A percentile compares a stretch with the other conserved stretches of the same genome.
Conservation (phyloP, 2,329 filamentous ascomycete genomes). For the Aspergillus ochraceoroseus region DNA sequence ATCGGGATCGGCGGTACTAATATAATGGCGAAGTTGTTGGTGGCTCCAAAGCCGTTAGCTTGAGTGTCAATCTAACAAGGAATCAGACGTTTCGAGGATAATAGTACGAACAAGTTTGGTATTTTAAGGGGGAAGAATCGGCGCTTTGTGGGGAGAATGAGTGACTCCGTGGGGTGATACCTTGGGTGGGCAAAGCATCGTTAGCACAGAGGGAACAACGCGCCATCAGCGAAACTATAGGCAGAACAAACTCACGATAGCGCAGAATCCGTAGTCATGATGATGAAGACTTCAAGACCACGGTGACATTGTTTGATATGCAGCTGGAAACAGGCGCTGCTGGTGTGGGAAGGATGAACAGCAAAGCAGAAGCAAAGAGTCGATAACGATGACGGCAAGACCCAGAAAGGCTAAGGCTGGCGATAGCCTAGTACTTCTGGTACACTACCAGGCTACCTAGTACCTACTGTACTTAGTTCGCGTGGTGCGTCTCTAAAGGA, state of each 20-base stretch:
- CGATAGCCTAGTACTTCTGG: slow-evolving; percentile 6
- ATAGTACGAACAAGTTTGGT: slow-evolving; percentile 56
- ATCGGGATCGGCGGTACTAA: slow-evolving; percentile 72
- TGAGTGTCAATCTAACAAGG: slow-evolving; percentile 1
- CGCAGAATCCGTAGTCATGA: slow-evolving; percentile 42
- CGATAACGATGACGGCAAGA: slow-evolving; percentile 13
- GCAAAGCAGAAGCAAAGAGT: slow-evolving; percentile 7
- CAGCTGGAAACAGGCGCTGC: slow-evolving; percentile 10
- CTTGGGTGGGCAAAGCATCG: slow-evolving; percentile 39
- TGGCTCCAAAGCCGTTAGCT: slow-evolving; percentile 33
- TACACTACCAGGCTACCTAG: too few species aligned
- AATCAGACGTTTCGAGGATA: background rate
- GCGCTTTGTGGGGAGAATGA: slow-evolving; percentile 57
- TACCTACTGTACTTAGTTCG: too few species aligned
- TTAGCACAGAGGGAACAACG: slow-evolving; percentile 17
- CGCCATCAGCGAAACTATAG: slow-evolving; percentile 2
- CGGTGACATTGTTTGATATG: slow-evolving; percentile 32
- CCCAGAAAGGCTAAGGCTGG: slow-evolving; percentile 1
- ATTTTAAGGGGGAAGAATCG: slow-evolving; percentile 66
- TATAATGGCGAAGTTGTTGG: slow-evolving; percentile 69
- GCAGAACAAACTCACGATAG: slow-evolving; percentile 31
- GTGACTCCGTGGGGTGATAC: slow-evolving; percentile 60
- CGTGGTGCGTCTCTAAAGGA: too few species aligned
- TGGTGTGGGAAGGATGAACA: slow-evolving; percentile 15
- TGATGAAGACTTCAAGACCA: slow-evolving; percentile 28